Evolutionary conservation across 192 early-diverging fungal genomes (phyloP), one percentile per base, ranked within the genome.

Genomic region (Backusella liffmaniae): DNA sequence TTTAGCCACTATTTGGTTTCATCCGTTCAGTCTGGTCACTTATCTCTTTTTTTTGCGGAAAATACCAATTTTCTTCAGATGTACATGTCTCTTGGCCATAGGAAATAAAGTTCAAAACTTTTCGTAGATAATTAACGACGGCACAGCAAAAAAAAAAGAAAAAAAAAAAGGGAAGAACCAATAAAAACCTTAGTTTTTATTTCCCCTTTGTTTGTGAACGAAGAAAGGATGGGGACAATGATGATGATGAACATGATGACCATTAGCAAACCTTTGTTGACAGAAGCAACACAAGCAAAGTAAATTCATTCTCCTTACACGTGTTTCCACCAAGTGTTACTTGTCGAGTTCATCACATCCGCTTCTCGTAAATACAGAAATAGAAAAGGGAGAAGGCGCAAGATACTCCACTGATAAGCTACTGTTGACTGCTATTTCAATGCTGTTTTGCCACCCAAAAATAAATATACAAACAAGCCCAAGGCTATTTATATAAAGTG

Each of bases 401-500:
- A 59, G 26, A 9, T 59, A 49, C 46, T 49, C 18, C 16, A 49
- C 46, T 49, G 23, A 59, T 59, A 59, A 10, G 53, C 6, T 59
- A 18, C 23, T 59, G 9, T 26, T 59, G 4, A 23, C 29, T 59
- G 53, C 23, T 59, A 59, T 59, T 59, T 59, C 53, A 59, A 59
- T 59, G 12, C 12, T 29, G 10, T 62, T 29, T 62, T 62, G 56
- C 56, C 23, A 62, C 56, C 56, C 23, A 9, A 62, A 62, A 29
- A 62, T 62, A 29, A 29, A 62, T 4, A 62, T 10, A 29, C 10
- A 10, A 62, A 62, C 56, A 62, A 62, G 56, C 56, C 56, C 56
- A 26, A 62, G 26, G 56, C 26, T 62, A 62, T 62, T 62, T 62
- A 62, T 49, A 49, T 29, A 62, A 62, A 62, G 23, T 62, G 56